phyloP scores from a whole-genome alignment of 306 rosid genomes.

The Heteromeles arbutifolia region DNA sequence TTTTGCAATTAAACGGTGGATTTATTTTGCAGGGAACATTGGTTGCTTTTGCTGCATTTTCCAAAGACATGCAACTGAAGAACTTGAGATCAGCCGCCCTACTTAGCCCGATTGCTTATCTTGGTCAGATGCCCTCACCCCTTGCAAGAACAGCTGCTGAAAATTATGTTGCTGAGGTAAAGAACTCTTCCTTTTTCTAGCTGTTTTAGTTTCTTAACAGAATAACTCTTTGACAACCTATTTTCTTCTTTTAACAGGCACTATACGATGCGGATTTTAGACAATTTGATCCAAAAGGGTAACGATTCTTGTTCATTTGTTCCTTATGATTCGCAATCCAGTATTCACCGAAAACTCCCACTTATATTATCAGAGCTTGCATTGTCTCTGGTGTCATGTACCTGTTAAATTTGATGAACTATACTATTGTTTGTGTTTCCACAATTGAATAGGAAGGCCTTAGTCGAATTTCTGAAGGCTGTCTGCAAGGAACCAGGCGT shows the following conservation, averaged over 20 bases:
- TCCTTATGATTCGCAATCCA: no score
- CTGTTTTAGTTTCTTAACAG: neutral
- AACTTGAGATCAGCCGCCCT: conserved; percentile 73
- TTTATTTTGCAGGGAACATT: conserved; percentile 68
- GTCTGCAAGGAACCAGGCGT: conserved; percentile 56
- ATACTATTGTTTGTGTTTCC: neutral
- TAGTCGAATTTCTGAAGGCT: conserved; percentile 45
- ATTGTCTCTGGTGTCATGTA: no score
- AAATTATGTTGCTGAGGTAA: conserved; percentile 69
- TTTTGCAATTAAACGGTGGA: neutral
- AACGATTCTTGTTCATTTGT: conserved; percentile 5
- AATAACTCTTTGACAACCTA: conserved; percentile 12
- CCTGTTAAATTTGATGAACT: neutral
- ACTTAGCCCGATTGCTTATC: conserved; percentile 82
- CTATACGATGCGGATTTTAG: conserved; percentile 51
- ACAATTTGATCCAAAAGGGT: conserved; percentile 66
- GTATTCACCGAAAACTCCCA: neutral
- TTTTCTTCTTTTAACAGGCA: conserved; percentile 37
- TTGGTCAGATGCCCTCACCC: conserved; percentile 67
- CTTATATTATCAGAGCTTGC: neutral
- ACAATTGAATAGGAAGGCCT: conserved; percentile 34
- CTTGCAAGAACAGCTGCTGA: conserved; percentile 67
- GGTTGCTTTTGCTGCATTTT: conserved; percentile 70
- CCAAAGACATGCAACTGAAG: conserved; percentile 44
- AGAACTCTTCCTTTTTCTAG: neutral